phyloP scores from a whole-genome alignment of 1,284 basidiomycete genomes.

The Sporisorium reilianum region DNA sequence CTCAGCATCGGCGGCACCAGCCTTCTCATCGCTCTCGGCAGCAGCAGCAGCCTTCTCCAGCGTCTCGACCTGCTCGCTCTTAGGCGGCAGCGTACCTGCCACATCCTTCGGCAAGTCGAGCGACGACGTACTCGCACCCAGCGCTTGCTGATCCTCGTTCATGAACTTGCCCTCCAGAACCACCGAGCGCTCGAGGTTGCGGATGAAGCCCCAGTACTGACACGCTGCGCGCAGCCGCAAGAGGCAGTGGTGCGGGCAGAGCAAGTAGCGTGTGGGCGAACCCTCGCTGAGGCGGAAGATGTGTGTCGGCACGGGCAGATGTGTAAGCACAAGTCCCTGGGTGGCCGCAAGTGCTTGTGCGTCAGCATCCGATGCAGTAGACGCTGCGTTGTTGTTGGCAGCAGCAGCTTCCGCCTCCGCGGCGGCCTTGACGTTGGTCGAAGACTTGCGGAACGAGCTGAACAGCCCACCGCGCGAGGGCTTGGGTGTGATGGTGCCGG shows the following conservation, averaged over 20 bases:
- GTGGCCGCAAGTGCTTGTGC: conserved; percentile 2
- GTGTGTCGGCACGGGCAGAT: conserved; percentile 64
- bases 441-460: conserved; percentile 46
- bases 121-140: conserved; percentile 21
- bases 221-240: conserved; percentile 61
- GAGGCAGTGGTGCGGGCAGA: conserved; percentile 67
- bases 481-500: conserved; percentile 42
- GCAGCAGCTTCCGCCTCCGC: conserved; percentile 11
- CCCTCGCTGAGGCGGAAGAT: conserved; percentile 66
- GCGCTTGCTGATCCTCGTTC: conserved; percentile 39
- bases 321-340: conserved; percentile 4
- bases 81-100: conserved; percentile 7
- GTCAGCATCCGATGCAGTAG: conserved; percentile 12
- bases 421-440: conserved; percentile 20
- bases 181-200: conserved; percentile 64
- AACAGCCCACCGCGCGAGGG: conserved; percentile 48
- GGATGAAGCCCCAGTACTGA: conserved; percentile 66
- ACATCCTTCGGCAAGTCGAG: conserved; percentile 19
- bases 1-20: background rate
- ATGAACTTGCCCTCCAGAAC: conserved; percentile 66
- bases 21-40: conserved; percentile 12
- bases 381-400: background rate
- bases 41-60: conserved; percentile 43
- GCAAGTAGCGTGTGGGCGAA: conserved; percentile 57
- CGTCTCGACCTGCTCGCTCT: conserved; percentile 32